Evolutionary conservation across 2,329 filamentous ascomycete genomes (phyloP), one percentile per base, ranked within the genome.

Genomic region (Ophiostoma ulmi): DNA sequence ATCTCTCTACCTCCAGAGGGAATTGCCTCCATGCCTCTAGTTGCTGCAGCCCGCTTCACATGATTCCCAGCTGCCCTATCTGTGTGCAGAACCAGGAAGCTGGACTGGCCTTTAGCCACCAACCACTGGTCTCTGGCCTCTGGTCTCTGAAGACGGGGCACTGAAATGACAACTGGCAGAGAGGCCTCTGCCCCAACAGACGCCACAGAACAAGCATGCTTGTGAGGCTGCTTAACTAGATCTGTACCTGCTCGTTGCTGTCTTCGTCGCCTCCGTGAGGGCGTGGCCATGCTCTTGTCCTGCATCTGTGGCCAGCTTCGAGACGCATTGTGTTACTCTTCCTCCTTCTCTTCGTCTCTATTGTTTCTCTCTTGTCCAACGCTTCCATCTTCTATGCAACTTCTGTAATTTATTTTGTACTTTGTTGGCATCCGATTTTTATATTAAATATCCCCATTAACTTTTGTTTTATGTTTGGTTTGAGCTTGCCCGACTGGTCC

Each of bases 291-390:
- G 55, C 55, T 35, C 55, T 61, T 31, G 55, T 35, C 22, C 55
- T 63, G 58, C 58, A 52, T 63, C 52, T 48, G 69, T 55, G 63
- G 55, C 48, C 48, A 52, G 48, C 58, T 66, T 70, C 35, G 52
- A 55, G 41, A 70, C 39, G 61, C 44, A 26, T 31, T n/a, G 64
- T 48, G 55, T 14, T 35, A 63, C 26, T 70, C 26, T 22, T n/a
- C 65, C 65, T 41, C 63, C 26, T 68, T 13, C 13, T 36, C 22
- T 14, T 61, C 13, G 22, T 63, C 26, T 63, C 58, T 31, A 14
- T 61, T 14, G 55, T 35, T 14, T 61, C 22, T 61, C 14, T 61
- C 58, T 61, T 61, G 58, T 61, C 58, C 52, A 22, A 58, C 52
- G 8, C 52, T 58, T 58, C 52, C 52, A 58, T 58, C 55, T 17